phyloP scores from a whole-genome alignment of 306 rosid genomes.

The Prunus persica region Prunus_persica_NCBIv2 NC_034009.1:35418501-35419000 shows the following conservation, averaged over 20 bases:
- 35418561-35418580: background rate
- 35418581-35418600: background rate
- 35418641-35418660: conserved; percentile 80
- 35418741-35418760: conserved; percentile 95
- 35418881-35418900: background rate
- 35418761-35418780: conserved; percentile 40
- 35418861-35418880: background rate
- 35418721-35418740: conserved; percentile 91
- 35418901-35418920: background rate
- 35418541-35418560: background rate
- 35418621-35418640: conserved; percentile 85
- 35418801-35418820: background rate
- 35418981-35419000: too few species aligned
- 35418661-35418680: conserved; percentile 88
- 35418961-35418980: too few species aligned
- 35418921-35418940: background rate
- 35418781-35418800: background rate
- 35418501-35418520: conserved; percentile 86
- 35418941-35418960: too few species aligned
- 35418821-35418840: background rate
- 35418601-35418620: conserved; percentile 42
- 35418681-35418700: conserved; percentile 97
- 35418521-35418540: background rate
- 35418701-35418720: conserved; percentile 93
- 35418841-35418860: background rate